Evolutionary conservation across 768 basidiomycete species (phyloP).

Genomic region (Xanthoconium stramineum): DNA sequence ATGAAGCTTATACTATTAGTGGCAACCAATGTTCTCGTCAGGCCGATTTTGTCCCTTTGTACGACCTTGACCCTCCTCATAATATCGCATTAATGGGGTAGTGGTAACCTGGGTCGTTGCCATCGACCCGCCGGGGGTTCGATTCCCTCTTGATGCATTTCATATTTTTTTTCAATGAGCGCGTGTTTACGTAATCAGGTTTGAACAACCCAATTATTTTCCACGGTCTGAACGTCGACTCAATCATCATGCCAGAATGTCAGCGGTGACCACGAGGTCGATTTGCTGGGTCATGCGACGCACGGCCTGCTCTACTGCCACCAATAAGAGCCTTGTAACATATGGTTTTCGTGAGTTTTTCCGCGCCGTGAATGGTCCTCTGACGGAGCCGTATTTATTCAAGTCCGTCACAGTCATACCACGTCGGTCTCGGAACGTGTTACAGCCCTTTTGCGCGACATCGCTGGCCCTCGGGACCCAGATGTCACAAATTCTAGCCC

Average conservation of each 20-base stretch:
- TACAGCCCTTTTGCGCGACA: constrained; percentile 66
- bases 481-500: constrained; percentile 9
- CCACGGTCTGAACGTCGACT: too few relatives aligned
- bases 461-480: constrained; percentile 53
- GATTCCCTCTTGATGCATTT: constrained; percentile 49
- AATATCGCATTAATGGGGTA: constrained; percentile 54
- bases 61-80: too few relatives aligned
- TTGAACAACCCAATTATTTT: too few relatives aligned
- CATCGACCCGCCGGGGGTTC: constrained; percentile 87
- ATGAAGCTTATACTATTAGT: too few relatives aligned
- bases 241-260: too few relatives aligned
- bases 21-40: too few relatives aligned
- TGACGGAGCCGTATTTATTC: background rate
- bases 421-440: constrained; percentile 81
- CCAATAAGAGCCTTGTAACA: background rate
- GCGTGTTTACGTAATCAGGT: background rate
- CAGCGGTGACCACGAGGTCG: background rate
- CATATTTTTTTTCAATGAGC: background rate
- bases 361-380: background rate
- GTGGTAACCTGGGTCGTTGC: constrained; percentile 68
- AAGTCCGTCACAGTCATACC: background rate
- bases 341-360: constrained; percentile 15
- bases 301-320: background rate
- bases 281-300: background rate
- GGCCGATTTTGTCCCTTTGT: too few relatives aligned